Evolutionary conservation across 495 filamentous ascomycete genomes (phyloP), one percentile per base, ranked within the genome.

Genomic region (Venustampulla echinocandica): DNA sequence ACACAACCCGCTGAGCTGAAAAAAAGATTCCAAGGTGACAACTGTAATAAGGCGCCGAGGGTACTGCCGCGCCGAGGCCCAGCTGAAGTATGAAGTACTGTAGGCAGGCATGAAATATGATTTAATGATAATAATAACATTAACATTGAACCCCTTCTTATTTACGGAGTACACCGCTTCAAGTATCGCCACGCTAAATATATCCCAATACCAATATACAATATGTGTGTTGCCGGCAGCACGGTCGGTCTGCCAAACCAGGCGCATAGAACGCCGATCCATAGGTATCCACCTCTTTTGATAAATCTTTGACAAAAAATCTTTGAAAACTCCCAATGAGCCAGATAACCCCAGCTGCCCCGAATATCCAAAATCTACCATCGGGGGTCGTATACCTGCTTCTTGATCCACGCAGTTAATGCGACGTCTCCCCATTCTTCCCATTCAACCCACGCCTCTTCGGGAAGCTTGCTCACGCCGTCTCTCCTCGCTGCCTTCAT

Each of bases 401-500:
- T 63, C 67, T 81, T 80, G 71, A 95, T 89, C 73, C 74, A 94
- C 42, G 74, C 76, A 53, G 84, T 82, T 32, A 95, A 68, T 46
- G 85, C 77, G 28, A 77, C 76, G 59, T 94, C 87, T 24, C 69
- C 74, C 75, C 90, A 79, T 54, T 77, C 75, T 68, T 92, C 87
- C 61, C 87, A 85, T 64, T 93, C 86, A n/a, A 87, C 73, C 64
- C 83, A 82, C 55, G 79, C 81, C 43, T 77, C 70, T 61, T 94
- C 84, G 22, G 71, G 67, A 9, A 78, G 62, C 27, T 42, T 46
- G 56, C 68, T 72, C 42, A 78, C 74, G 34, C 74, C 74, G 33
- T 76, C 73, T 20, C 70, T 60, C 10, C 74, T 84, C 9, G 92
- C 88, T 15, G 85, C 81, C 58, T 89, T 88, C 74, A 98, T 96